Evolutionary conservation across 768 basidiomycete genomes (phyloP).

Genomic region (Cystofilobasidium capitatum): DNA sequence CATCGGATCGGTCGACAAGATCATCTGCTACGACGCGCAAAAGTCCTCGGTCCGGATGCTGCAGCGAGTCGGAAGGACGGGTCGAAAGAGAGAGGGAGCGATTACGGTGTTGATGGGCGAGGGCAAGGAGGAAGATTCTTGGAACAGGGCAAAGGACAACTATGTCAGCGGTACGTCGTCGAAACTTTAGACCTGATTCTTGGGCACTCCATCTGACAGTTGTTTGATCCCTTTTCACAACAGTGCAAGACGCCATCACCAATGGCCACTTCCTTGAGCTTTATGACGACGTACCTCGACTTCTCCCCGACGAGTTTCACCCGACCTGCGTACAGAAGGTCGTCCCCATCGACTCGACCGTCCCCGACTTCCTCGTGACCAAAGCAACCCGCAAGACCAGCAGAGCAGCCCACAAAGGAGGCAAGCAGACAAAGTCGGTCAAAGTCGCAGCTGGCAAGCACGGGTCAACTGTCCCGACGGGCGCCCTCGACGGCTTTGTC

Average conservation of each 20-base stretch:
- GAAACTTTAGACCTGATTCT: too few species aligned
- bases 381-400: slow-evolving; percentile 26
- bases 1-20: slow-evolving; percentile 93
- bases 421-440: not conserved
- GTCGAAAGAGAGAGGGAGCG: slow-evolving; percentile 75
- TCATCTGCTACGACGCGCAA: slow-evolving; percentile 91
- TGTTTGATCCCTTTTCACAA: not conserved
- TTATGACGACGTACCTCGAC: slow-evolving; percentile 79
- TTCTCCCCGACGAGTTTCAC: slow-evolving; percentile 67
- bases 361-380: slow-evolving; percentile 28
- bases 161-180: slow-evolving; percentile 50
- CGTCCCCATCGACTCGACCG: slow-evolving; percentile 51
- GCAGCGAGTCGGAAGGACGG: slow-evolving; percentile 90
- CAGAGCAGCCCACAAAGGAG: slow-evolving; percentile 10
- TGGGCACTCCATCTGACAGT: not conserved
- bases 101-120: slow-evolving; percentile 89
- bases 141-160: slow-evolving; percentile 72
- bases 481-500: slow-evolving; percentile 35
- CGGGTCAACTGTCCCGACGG: slow-evolving; percentile 38
- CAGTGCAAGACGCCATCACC: slow-evolving; percentile 74
- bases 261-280: slow-evolving; percentile 79
- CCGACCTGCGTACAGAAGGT: slow-evolving; percentile 68
- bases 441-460: slow-evolving; percentile 23
- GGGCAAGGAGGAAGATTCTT: slow-evolving; percentile 79
- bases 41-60: slow-evolving; percentile 95